Evolutionary conservation across 2,329 filamentous ascomycete genomes (phyloP).

Genomic region (Diplodia mutila): DNA sequence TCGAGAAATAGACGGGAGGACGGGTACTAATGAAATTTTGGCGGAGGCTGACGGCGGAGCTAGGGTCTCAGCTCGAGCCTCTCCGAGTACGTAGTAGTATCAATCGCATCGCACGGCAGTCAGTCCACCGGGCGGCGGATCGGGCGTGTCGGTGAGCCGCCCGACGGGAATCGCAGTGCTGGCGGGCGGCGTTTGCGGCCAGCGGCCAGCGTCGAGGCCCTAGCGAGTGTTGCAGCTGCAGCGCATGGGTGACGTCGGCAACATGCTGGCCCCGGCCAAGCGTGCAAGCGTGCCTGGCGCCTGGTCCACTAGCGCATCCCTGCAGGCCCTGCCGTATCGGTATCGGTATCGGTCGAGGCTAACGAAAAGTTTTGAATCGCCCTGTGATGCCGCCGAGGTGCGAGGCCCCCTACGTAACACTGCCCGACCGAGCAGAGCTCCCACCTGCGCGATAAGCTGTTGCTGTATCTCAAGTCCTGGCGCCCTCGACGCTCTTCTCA

Average conservation of each 20-base stretch:
- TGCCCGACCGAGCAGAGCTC: neutral
- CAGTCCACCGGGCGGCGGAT: constrained; percentile 18
- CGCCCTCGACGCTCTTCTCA: neutral
- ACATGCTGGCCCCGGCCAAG: neutral
- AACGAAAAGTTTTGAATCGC: constrained; percentile 18
- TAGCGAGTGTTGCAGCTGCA: constrained; percentile 12
- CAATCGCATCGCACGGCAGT: constrained; percentile 12
- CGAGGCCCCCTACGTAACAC: neutral
- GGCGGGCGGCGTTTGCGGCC: constrained; percentile 17
- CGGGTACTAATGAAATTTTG: constrained; percentile 20
- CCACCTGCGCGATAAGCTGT: neutral
- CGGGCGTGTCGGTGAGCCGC: constrained; percentile 17
- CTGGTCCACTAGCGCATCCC: neutral
- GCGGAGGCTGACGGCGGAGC: neutral
- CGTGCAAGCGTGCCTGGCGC: neutral
- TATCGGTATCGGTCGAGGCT: neutral
- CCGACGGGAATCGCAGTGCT: constrained; percentile 9
- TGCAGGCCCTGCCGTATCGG: neutral
- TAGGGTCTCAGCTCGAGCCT: constrained; percentile 1
- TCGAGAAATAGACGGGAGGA: neutral
- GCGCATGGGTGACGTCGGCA: neutral
- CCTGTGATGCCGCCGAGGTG: neutral
- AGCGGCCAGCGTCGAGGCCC: neutral
- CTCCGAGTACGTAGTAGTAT: neutral
- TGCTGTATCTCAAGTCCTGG: neutral